Percentiles rank a stretch among this genome's conserved stretches.
Conservation (phyloP, 257 asterid species). For the Solanum dulcamara region DNA sequence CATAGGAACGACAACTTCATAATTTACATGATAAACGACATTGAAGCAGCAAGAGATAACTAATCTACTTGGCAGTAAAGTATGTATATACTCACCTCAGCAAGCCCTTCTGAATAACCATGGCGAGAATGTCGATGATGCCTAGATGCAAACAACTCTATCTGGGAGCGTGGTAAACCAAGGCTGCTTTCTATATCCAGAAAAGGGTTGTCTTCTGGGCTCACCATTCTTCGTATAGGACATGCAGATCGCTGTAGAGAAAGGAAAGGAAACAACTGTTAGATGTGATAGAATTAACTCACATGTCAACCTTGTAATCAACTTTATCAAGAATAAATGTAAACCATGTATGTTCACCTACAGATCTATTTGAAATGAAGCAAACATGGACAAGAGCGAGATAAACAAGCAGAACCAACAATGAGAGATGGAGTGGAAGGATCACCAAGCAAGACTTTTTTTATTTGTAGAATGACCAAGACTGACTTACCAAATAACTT, state of each 20-base stretch:
- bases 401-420: background rate
- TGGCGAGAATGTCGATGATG: slow-evolving; percentile 28
- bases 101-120: slow-evolving; percentile 30
- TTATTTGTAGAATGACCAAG: background rate
- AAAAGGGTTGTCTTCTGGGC: slow-evolving; percentile 30
- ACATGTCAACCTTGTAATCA: background rate
- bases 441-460: background rate
- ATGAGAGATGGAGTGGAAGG: background rate
- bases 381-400: background rate
- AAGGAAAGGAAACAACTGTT: background rate
- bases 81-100: slow-evolving; percentile 25
- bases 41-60: background rate
- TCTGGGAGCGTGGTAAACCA: slow-evolving; percentile 15
- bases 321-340: background rate
- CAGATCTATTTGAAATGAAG: background rate
- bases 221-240: slow-evolving; percentile 33
- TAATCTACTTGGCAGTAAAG: background rate
- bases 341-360: background rate
- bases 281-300: background rate
- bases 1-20: background rate
- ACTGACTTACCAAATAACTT: background rate
- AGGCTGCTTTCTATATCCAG: slow-evolving; percentile 21
- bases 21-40: background rate
- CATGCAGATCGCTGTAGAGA: slow-evolving; percentile 23
- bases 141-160: slow-evolving; percentile 24